A percentile compares a stretch with the other conserved stretches of the same genome.
phyloP scores from a whole-genome alignment of 805 yeast species.

The Saccharomycopsis sp. region DNA sequence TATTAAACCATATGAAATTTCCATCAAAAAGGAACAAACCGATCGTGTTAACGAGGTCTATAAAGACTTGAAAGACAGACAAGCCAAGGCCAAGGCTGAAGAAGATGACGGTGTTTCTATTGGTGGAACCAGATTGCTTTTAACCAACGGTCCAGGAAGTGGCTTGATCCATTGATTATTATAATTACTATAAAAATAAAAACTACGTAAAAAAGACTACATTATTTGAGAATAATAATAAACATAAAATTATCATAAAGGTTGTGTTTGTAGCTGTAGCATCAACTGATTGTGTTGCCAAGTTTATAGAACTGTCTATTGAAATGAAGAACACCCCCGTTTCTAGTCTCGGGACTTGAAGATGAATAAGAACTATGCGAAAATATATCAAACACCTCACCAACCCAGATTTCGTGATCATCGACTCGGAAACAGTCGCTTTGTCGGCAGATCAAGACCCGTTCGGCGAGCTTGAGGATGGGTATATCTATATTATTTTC shows the following conservation, averaged over 20 bases:
- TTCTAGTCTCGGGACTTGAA: constrained; percentile 29
- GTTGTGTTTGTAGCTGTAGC: too few relatives aligned
- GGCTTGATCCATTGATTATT: not conserved
- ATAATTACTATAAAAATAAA: not conserved
- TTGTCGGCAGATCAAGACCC: constrained; percentile 56
- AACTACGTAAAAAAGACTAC: too few relatives aligned
- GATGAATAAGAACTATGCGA: constrained; percentile 17
- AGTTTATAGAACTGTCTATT: constrained; percentile 54
- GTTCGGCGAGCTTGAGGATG: constrained; percentile 48
- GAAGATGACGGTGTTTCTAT: not conserved
- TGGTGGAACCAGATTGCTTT: not conserved
- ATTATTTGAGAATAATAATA: too few relatives aligned
- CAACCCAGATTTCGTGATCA: constrained; percentile 90
- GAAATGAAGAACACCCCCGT: constrained; percentile 65
- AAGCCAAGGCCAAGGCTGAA: constrained; percentile 41
- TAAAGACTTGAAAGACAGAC: constrained; percentile 64
- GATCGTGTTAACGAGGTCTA: constrained; percentile 58
- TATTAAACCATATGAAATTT: constrained; percentile 87
- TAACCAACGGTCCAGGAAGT: not conserved
- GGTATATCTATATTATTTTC: constrained; percentile 38
- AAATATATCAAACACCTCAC: constrained; percentile 57
- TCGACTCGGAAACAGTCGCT: constrained; percentile 51
- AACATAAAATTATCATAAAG: too few relatives aligned
- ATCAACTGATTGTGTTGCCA: constrained; percentile 26
- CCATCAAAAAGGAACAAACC: constrained; percentile 74